A percentile compares a stretch with the other conserved stretches of the same genome.
These are phyloP conservation scores for Mangifera indica DNA, from an alignment of 345 rosid species.

Conservation along the genomic window DNA sequence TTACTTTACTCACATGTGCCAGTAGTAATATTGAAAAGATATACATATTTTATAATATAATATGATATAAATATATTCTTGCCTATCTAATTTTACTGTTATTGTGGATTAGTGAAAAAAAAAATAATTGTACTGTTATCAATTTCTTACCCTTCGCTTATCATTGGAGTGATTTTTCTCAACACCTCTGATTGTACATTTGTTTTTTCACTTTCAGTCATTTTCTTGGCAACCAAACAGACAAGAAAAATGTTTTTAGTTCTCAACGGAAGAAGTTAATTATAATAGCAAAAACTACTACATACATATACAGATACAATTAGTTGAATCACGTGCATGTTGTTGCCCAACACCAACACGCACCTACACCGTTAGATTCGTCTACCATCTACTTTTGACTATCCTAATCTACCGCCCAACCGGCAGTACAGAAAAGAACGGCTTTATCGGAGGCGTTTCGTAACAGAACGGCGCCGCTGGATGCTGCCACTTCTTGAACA, in stretches of 20 bases:
- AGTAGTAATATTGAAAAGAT: no score
- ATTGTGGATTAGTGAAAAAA: no score
- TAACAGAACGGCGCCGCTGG: conserved; percentile 81
- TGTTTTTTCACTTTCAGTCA: background rate
- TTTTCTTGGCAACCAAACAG: conserved; percentile 11
- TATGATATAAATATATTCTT: no score
- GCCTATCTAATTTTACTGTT: no score
- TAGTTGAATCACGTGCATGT: conserved; percentile 3
- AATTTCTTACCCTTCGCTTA: no score
- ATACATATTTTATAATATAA: no score
- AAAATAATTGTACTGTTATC: no score
- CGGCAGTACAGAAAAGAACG: conserved; percentile 60
- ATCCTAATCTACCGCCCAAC: conserved; percentile 27
- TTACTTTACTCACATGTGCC: no score
- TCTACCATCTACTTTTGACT: conserved; percentile 17
- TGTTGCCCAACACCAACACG: background rate
- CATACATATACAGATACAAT: background rate
- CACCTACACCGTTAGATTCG: conserved; percentile 18
- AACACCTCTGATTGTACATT: no score
- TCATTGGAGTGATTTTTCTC: no score
- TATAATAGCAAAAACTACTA: background rate
- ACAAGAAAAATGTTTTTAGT: background rate
- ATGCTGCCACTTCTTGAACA: conserved; percentile 85
- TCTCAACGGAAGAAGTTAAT: conserved; percentile 10
- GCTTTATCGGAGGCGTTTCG: conserved; percentile 45